Percentiles rank a stretch among this genome's conserved stretches.
phyloP scores from a whole-genome alignment of 176 grass and related monocot genomes.

The Leersia perrieri region DNA sequence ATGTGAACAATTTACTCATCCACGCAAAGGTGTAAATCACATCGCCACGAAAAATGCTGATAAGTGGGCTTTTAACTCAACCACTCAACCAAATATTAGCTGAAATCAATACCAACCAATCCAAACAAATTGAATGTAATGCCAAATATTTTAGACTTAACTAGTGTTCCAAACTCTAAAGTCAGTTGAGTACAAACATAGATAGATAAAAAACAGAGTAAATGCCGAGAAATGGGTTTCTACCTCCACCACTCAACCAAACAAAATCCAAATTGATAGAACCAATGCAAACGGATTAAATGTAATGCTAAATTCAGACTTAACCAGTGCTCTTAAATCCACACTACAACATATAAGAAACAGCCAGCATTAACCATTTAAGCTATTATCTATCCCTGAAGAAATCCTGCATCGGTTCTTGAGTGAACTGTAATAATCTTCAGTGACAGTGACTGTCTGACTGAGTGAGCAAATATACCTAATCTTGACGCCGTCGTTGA shows the following conservation, averaged over 20 bases:
- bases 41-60: neutral
- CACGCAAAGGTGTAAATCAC: neutral
- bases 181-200: too few relatives aligned
- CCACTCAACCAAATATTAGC: slow-evolving; percentile 1
- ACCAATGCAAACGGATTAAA: too few relatives aligned
- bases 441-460: neutral
- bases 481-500: slow-evolving; percentile 72
- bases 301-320: neutral
- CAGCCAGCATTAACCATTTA: too few relatives aligned
- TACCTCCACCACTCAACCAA: too few relatives aligned
- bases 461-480: slow-evolving; percentile 43
- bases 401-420: neutral
- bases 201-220: too few relatives aligned
- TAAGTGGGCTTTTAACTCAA: neutral
- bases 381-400: too few relatives aligned
- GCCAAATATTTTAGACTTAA: neutral
- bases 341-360: neutral
- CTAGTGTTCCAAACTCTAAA: neutral
- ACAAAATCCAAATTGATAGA: too few relatives aligned
- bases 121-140: neutral
- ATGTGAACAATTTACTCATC: neutral
- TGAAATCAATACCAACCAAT: neutral
- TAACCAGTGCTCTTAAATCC: neutral
- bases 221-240: too few relatives aligned
- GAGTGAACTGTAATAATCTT: neutral